phyloP scores from a whole-genome alignment of 2,329 filamentous ascomycete species.

The Colletotrichum tamarilloi region DNA sequence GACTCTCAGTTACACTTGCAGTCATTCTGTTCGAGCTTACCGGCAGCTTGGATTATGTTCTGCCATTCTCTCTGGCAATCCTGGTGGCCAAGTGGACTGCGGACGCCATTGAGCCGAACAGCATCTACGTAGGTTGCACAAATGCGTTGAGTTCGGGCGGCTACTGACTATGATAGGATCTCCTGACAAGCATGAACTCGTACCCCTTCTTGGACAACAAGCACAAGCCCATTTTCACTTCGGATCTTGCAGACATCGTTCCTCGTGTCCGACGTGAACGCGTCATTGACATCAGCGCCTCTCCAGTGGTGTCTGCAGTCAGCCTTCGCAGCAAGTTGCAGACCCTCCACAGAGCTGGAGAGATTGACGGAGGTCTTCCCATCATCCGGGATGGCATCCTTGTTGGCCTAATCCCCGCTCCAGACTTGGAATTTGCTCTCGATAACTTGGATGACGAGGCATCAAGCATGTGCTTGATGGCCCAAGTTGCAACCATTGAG shows the following conservation, averaged over 20 bases:
- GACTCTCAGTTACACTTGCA: slow-evolving; percentile 90
- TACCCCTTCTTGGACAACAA: slow-evolving; percentile 99
- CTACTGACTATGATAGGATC: slow-evolving; percentile 65
- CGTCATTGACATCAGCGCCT: slow-evolving; percentile 88
- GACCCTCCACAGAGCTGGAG: slow-evolving; percentile 83
- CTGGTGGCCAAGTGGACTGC: slow-evolving; percentile 98
- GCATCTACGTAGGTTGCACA: slow-evolving; percentile 78
- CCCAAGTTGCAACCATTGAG: slow-evolving; percentile 69
- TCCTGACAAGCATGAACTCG: slow-evolving; percentile 95
- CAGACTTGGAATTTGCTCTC: slow-evolving; percentile 92
- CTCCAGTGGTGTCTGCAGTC: slow-evolving; percentile 80
- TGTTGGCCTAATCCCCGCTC: slow-evolving; percentile 91
- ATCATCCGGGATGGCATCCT: slow-evolving; percentile 83
- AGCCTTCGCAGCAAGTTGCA: slow-evolving; percentile 85
- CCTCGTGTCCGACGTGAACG: slow-evolving; percentile 79
- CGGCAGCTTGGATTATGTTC: slow-evolving; percentile 91
- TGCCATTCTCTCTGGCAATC: slow-evolving; percentile 93
- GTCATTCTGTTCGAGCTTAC: slow-evolving; percentile 97
- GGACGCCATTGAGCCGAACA: slow-evolving; percentile 91
- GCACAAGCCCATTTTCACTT: slow-evolving; percentile 89
- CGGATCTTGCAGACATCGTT: slow-evolving; percentile 88
- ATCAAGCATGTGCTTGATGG: slow-evolving; percentile 84
- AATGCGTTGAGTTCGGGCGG: background rate
- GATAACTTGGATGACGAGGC: slow-evolving; percentile 85
- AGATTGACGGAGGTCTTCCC: slow-evolving; percentile 91